These are phyloP conservation scores for Cadophora malorum DNA, from an alignment of 2,329 filamentous ascomycete species.

Conservation along the genomic window DNA sequence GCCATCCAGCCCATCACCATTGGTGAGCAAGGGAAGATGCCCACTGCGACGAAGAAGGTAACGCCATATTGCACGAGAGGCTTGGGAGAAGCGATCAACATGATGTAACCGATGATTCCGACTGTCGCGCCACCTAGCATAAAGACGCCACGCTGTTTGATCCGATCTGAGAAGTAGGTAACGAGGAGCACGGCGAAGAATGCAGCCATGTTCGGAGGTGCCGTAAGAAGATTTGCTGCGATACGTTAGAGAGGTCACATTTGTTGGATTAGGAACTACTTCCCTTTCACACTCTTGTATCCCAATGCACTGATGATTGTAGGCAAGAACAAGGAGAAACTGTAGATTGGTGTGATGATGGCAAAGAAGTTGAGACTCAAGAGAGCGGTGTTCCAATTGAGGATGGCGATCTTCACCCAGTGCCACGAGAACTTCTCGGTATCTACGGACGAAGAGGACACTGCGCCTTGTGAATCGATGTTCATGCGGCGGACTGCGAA, in stretches of 20 bases:
- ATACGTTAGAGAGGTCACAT: background rate
- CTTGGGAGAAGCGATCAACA: slow-evolving; percentile 13
- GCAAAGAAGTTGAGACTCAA: slow-evolving; percentile 13
- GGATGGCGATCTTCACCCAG: slow-evolving; percentile 12
- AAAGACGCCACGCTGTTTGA: slow-evolving; percentile 5
- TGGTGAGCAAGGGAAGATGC: slow-evolving; percentile 1
- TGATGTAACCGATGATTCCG: slow-evolving; percentile 6
- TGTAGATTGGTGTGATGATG: slow-evolving; percentile 13
- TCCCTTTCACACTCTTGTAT: slow-evolving; percentile 3
- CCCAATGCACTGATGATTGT: background rate
- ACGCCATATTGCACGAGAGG: slow-evolving; percentile 10
- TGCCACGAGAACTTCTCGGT: background rate
- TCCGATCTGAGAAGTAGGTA: slow-evolving; percentile 4
- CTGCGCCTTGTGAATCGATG: background rate
- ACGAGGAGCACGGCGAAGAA: slow-evolving; percentile 13
- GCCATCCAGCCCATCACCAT: slow-evolving; percentile 8
- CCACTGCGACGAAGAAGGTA: background rate
- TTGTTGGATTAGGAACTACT: background rate
- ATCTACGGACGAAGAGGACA: background rate
- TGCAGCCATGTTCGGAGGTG: background rate
- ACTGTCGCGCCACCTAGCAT: slow-evolving; percentile 9
- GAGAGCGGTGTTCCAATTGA: background rate
- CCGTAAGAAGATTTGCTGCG: background rate
- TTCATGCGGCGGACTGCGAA: background rate
- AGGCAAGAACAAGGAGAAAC: slow-evolving; percentile 3